A percentile compares a stretch with the other conserved stretches of the same genome.
Conservation (phyloP, 768 basidiomycete species). For the Tephrocybe sp. region DNA sequence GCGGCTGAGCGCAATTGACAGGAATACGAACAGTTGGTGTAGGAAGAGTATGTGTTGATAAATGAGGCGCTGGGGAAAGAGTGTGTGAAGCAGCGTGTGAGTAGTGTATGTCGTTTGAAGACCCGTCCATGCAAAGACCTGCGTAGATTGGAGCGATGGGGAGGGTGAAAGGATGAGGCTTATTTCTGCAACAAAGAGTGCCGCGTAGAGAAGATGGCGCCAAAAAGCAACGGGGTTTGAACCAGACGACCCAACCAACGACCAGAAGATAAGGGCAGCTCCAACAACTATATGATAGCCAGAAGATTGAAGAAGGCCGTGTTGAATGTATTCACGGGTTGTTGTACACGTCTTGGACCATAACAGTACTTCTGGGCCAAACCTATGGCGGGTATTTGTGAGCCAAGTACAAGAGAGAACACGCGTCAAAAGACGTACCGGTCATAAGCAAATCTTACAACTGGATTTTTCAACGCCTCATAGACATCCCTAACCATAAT, state of each 20-base stretch:
- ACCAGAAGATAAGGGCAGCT: conserved; percentile 57
- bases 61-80: conserved; percentile 65
- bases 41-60: conserved; percentile 79
- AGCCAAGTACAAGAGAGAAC: background rate
- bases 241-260: conserved; percentile 46
- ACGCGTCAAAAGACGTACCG: conserved; percentile 38
- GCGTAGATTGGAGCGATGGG: conserved; percentile 24
- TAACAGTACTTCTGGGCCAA: conserved; percentile 67
- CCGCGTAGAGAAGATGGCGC: conserved; percentile 74
- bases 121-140: conserved; percentile 17
- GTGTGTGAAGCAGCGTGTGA: conserved; percentile 17
- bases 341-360: conserved; percentile 70
- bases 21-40: conserved; percentile 73
- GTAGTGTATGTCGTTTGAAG: conserved; percentile 23
- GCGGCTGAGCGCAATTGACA: conserved; percentile 68
- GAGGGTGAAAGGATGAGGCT: conserved; percentile 62
- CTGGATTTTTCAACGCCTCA: conserved; percentile 76
- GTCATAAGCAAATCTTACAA: conserved; percentile 82
- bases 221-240: conserved; percentile 66
- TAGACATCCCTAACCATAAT: conserved; percentile 71
- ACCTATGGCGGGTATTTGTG: conserved; percentile 40
- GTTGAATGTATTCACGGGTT: conserved; percentile 62
- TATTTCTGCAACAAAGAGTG: conserved; percentile 60
- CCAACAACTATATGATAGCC: conserved; percentile 68
- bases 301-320: conserved; percentile 58